Percentiles rank a stretch among this genome's conserved stretches.
Conservation (phyloP, 768 basidiomycete genomes). For the Termitomyces bulborhizus region DNA sequence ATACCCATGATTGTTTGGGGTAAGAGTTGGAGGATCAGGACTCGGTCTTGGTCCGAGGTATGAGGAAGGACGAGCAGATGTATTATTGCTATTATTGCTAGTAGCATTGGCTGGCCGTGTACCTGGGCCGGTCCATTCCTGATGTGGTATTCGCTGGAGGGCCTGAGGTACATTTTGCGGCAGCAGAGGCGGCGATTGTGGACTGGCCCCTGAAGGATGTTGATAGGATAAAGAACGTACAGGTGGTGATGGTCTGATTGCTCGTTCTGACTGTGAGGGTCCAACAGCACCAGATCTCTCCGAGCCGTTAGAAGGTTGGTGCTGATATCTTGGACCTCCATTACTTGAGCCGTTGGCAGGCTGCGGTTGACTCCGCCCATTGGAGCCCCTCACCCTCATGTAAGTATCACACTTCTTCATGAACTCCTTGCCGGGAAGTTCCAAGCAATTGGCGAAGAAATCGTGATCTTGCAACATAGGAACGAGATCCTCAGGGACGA, state of each 20-base stretch:
- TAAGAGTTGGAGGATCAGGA: slow-evolving; percentile 33
- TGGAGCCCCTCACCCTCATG: slow-evolving; percentile 61
- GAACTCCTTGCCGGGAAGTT: slow-evolving; percentile 91
- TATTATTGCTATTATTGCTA: slow-evolving; percentile 12
- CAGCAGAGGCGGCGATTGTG: slow-evolving; percentile 34
- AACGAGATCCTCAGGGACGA: slow-evolving; percentile 88
- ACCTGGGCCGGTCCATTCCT: slow-evolving; percentile 39
- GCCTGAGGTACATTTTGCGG: slow-evolving; percentile 14
- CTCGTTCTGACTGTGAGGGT: slow-evolving; percentile 33
- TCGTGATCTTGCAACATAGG: slow-evolving; percentile 88
- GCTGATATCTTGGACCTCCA: slow-evolving; percentile 32
- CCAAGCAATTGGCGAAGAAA: slow-evolving; percentile 81
- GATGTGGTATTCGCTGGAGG: slow-evolving; percentile 16
- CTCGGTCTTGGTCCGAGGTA: slow-evolving; percentile 40
- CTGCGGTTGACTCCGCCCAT: slow-evolving; percentile 43
- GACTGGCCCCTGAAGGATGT: slow-evolving; percentile 19
- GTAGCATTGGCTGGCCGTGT: slow-evolving; percentile 32
- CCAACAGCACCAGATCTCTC: slow-evolving; percentile 40
- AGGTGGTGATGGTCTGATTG: slow-evolving; percentile 33
- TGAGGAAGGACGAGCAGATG: slow-evolving; percentile 42
- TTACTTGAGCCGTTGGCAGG: slow-evolving; percentile 32
- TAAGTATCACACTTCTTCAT: slow-evolving; percentile 94
- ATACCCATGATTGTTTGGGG: slow-evolving; percentile 41
- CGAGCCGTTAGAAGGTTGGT: slow-evolving; percentile 29
- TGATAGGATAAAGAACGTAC: slow-evolving; percentile 30